These are phyloP conservation scores for Plasmodium inui DNA, from an alignment of 169 alveolate species.

Conservation along the genomic window DNA sequence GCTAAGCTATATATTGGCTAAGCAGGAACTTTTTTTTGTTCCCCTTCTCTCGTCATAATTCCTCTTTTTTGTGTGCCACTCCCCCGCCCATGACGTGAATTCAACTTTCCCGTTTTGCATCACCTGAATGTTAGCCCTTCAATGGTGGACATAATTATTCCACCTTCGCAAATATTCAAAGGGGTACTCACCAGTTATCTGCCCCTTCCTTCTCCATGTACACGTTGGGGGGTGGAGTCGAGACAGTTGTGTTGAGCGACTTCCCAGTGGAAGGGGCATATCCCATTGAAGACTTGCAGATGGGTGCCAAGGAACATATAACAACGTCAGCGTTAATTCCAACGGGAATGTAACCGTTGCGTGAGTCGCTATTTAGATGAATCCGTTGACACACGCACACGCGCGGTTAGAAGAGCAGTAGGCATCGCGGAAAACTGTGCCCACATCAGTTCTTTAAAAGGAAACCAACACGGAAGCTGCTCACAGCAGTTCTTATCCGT, in stretches of 20 bases:
- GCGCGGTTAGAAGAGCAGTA: not conserved
- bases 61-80: not conserved
- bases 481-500: not conserved
- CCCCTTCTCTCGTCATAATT: not conserved
- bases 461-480: not conserved
- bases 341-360: not conserved
- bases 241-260: not conserved
- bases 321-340: not conserved
- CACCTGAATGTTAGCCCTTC: not conserved
- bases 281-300: not conserved
- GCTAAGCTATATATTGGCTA: not conserved
- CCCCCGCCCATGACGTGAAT: not conserved
- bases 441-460: not conserved
- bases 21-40: not conserved
- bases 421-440: not conserved
- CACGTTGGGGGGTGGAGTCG: not conserved
- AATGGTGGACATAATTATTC: not conserved
- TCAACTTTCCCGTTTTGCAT: not conserved
- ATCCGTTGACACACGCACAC: not conserved
- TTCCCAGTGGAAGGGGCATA: not conserved
- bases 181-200: not conserved
- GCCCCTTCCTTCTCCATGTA: not conserved
- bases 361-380: not conserved
- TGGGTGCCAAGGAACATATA: not conserved
- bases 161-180: not conserved